Evolutionary conservation across 2,329 filamentous ascomycete genomes (phyloP).

Genomic region (Colletotrichum aenigma): DNA sequence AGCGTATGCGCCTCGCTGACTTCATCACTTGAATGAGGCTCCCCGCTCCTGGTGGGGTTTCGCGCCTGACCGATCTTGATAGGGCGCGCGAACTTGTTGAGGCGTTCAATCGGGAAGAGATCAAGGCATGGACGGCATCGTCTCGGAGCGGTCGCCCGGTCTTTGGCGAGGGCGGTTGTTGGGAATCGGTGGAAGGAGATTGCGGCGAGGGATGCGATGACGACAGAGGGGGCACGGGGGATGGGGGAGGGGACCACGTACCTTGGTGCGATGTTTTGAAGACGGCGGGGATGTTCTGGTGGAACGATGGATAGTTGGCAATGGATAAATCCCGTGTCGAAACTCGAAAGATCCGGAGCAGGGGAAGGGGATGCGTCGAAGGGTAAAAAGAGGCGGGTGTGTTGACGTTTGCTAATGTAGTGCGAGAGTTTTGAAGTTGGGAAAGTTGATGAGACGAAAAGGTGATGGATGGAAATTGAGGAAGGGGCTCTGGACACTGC

Average conservation of each 20-base stretch:
- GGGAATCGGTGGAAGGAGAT: slow-evolving; percentile 13
- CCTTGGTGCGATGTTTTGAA: slow-evolving; percentile 23
- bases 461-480: slow-evolving; percentile 33
- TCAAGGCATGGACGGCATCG: neutral
- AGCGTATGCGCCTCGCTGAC: slow-evolving; percentile 22
- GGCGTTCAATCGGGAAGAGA: slow-evolving; percentile 3
- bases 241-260: slow-evolving; percentile 21
- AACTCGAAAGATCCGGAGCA: slow-evolving; percentile 6
- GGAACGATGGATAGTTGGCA: slow-evolving; percentile 13
- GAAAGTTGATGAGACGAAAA: slow-evolving; percentile 35
- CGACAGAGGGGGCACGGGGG: slow-evolving; percentile 40
- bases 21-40: slow-evolving; percentile 20
- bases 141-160: neutral
- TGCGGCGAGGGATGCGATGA: slow-evolving; percentile 38
- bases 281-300: slow-evolving; percentile 14
- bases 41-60: slow-evolving; percentile 23
- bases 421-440: slow-evolving; percentile 32
- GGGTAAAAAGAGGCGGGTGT: slow-evolving; percentile 21
- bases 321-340: slow-evolving; percentile 9
- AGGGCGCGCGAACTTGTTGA: slow-evolving; percentile 11
- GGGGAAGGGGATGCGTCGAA: slow-evolving; percentile 21
- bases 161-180: slow-evolving; percentile 5
- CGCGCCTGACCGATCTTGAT: slow-evolving; percentile 18
- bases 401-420: slow-evolving; percentile 25
- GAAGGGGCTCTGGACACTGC: slow-evolving; percentile 31